phyloP scores from a whole-genome alignment of 768 basidiomycete genomes.

The Termitomyces sp. region DNA sequence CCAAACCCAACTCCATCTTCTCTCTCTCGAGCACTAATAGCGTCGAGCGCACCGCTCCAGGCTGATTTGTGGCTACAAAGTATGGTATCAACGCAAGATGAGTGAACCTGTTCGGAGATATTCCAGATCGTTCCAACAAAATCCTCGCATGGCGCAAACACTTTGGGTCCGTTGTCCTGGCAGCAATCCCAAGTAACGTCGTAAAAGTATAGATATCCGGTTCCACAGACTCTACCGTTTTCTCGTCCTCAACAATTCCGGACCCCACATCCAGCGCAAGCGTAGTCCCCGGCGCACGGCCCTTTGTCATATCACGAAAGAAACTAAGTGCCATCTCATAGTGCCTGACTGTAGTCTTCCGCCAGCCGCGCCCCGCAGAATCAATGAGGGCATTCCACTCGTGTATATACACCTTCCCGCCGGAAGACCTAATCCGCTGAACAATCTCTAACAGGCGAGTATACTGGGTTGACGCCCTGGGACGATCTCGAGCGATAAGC shows the following conservation, averaged over 20 bases:
- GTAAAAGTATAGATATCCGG: conserved; percentile 72
- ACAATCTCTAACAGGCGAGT: conserved; percentile 66
- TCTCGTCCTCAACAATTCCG: conserved; percentile 8
- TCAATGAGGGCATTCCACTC: conserved; percentile 78
- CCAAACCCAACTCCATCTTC: conserved; percentile 47
- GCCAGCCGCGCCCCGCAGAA: conserved; percentile 59
- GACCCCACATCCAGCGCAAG: conserved; percentile 13
- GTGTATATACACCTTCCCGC: conserved; percentile 50
- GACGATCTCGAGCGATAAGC: conserved; percentile 46
- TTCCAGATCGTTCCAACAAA: conserved; percentile 48
- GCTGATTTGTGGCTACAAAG: conserved; percentile 40
- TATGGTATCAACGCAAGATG: conserved; percentile 55
- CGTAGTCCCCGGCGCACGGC: conserved; percentile 35
- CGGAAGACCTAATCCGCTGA: conserved; percentile 47
- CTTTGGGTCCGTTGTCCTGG: conserved; percentile 36
- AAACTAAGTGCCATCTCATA: conserved; percentile 56
- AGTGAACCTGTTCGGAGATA: conserved; percentile 56
- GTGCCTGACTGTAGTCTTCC: conserved; percentile 50
- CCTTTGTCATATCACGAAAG: conserved; percentile 52
- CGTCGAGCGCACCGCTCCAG: conserved; percentile 50
- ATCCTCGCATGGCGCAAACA: conserved; percentile 45
- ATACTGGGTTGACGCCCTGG: conserved; percentile 56
- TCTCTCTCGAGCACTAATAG: conserved; percentile 48
- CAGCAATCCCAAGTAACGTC: conserved; percentile 60
- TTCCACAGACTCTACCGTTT: conserved; percentile 16